Evolutionary conservation across 2,329 filamentous ascomycete genomes (phyloP), one percentile per base, ranked within the genome.

Genomic region (Bisporella sp.): DNA sequence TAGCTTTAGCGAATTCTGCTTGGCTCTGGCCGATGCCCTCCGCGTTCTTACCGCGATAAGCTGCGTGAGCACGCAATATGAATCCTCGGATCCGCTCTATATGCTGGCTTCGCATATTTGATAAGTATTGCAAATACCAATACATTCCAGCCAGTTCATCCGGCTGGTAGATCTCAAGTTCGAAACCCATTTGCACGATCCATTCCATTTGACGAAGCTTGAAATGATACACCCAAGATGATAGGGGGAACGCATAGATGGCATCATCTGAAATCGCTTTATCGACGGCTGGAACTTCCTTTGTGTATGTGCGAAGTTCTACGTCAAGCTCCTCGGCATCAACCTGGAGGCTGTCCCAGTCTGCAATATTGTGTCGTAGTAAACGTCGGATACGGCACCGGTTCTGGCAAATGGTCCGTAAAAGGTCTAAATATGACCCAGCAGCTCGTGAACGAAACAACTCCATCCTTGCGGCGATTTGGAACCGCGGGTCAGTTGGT

Each of bases 111-210:
- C 85, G 74, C 49, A 85, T 80, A 64, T 83, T 78, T 62, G 86
- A 73, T 52, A 95, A 71, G 70, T 88, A 80, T 58, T 87, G 80
- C 55, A 96, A 71, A 66, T 96, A 90, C 82, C 87, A 93, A 67
- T 97, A 97, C 87, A 96, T 95, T 29, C 82, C 83, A 1, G 83
- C 79, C 7, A 93, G 75, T 66, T 99, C 93, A 65, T 95, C 86
- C 0, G 82, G 77, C 48, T 92, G 83, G 67, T 97, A 97, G 7
- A 96, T 80, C 41, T 92, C 85, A 9, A 96, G 82, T 68, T 99
- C 93, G 66, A 99, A 97, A 9, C 95, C 93, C 32, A 96, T 81
- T 63, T 96, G 87, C 12, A 96, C 77, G 43, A 95, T 85, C 74
- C 84, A 86, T 64, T 92, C 85, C 77, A 96, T 89, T 62, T 92